Percentiles rank a stretch among this genome's conserved stretches.
These are phyloP conservation scores for Onygena corvina DNA, from an alignment of 2,329 filamentous ascomycete genomes.

Conservation along the genomic window DNA sequence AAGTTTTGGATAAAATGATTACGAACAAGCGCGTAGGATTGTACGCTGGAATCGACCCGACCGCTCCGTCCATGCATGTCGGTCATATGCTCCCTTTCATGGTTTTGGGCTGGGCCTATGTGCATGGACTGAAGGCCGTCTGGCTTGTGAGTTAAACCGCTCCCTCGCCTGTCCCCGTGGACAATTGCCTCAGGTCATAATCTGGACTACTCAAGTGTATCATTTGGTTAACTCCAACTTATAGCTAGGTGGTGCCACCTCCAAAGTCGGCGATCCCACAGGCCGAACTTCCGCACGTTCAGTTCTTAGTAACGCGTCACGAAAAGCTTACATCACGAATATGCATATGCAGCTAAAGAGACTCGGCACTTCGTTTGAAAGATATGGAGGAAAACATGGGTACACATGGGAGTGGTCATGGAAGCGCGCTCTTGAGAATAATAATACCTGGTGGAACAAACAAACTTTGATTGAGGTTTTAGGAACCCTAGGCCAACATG, in stretches of 20 bases:
- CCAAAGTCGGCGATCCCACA: conserved; percentile 37
- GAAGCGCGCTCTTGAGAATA: conserved; percentile 61
- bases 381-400: conserved; percentile 52
- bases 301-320: conserved; percentile 25
- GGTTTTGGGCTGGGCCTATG: conserved; percentile 39
- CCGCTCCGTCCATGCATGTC: conserved; percentile 39
- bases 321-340: conserved; percentile 37
- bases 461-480: conserved; percentile 63
- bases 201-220: background rate
- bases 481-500: conserved; percentile 57
- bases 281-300: conserved; percentile 34
- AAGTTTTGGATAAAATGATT: conserved; percentile 34
- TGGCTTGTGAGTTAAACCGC: conserved; percentile 32
- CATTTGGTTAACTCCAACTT: background rate
- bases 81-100: conserved; percentile 42
- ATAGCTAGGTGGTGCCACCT: conserved; percentile 38
- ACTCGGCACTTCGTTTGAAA: conserved; percentile 63
- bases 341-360: conserved; percentile 44
- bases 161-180: background rate
- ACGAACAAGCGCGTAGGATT: conserved; percentile 36
- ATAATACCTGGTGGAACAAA: conserved; percentile 69
- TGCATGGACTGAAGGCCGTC: conserved; percentile 36
- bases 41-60: conserved; percentile 40
- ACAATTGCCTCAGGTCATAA: background rate
- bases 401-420: conserved; percentile 53